Base-by-base conservation (phyloP, 495 filamentous ascomycete genomes). In the Penicillium alfredii region DNA sequence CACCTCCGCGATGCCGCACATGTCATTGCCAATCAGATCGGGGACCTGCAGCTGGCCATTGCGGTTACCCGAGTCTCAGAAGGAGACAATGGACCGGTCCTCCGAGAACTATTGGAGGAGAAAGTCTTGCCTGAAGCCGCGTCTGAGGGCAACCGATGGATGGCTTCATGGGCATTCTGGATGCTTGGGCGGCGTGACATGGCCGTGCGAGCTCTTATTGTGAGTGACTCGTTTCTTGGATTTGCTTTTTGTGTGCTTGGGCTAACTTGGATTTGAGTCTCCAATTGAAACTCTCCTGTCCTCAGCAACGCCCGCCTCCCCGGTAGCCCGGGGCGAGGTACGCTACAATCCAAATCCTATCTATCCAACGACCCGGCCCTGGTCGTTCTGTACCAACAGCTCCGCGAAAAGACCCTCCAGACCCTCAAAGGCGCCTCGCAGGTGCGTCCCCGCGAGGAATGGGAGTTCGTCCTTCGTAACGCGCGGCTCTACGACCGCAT, bases 151-250 rank as follows among this genome's bases (percentile, higher is more conserved):
- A 90, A 97, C 56, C 74, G 90, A 35, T 99, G 93, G 93, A 77
- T 93, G 30, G 87, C 88, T 2, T 87, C 84, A 1, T 99, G 93
- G 93, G 86, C 87, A 3, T 94, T 90, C 58, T 94, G 88, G 85
- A 88, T 94, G 80, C 71, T 99, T 11, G 78, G 79, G 24, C 69
- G 81, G 35, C 73, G 78, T 25, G 88, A 93, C 50, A 84, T 87
- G 72, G 87, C 90, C 9, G 87, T 97, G 4, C 74, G 85, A 11
- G 80, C 83, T n/a, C 60, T 97, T 3, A 80, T 96, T 24, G 66
- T 69, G 34, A 54, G 64, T 45, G 35, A 9, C 3, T 28, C 11
- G 4, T 12, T 33, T 3, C 13, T 8, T 6, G 0, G 28, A 17
- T n/a, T n/a, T n/a, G n/a, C n/a, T n/a, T n/a, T n/a, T n/a, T n/a